These are phyloP conservation scores for Karstenula rhodostoma DNA, from an alignment of 2,329 filamentous ascomycete species.

Conservation along the genomic window DNA sequence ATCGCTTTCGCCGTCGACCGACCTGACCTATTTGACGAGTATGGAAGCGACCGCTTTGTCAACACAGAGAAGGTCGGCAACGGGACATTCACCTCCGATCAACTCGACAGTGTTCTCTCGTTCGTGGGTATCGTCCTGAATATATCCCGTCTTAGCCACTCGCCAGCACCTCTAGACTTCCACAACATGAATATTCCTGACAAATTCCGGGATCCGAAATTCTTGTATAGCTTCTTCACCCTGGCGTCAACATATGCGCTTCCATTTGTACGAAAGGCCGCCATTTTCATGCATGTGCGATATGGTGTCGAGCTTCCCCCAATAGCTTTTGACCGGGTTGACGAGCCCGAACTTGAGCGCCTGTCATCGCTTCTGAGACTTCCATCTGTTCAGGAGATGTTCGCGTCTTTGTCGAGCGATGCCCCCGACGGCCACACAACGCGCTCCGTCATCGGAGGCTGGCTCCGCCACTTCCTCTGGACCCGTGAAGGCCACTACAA, in stretches of 20 bases:
- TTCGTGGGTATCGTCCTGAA: conserved; percentile 46
- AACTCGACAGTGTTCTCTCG: conserved; percentile 39
- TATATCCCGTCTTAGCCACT: conserved; percentile 33
- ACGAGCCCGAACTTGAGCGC: conserved; percentile 81
- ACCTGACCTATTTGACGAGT: conserved; percentile 13
- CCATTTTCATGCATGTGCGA: conserved; percentile 84
- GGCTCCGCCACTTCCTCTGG: conserved; percentile 72
- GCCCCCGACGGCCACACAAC: conserved; percentile 47
- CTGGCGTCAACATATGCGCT: conserved; percentile 81
- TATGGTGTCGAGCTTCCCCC: conserved; percentile 88
- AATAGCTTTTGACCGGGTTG: conserved; percentile 62
- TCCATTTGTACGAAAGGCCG: conserved; percentile 85
- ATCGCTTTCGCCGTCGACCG: conserved; percentile 56
- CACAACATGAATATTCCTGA: conserved; percentile 34
- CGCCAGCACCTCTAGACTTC: conserved; percentile 33
- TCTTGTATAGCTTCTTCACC: conserved; percentile 47
- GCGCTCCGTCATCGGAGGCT: conserved; percentile 67
- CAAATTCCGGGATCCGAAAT: conserved; percentile 38
- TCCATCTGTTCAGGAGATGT: conserved; percentile 81
- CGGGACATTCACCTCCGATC: conserved; percentile 33
- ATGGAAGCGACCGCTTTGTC: conserved; percentile 32
- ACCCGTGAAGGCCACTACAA: conserved; percentile 52
- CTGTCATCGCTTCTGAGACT: conserved; percentile 78
- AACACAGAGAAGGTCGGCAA: conserved; percentile 36
- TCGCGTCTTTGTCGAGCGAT: conserved; percentile 61